A percentile compares a stretch with the other conserved stretches of the same genome.
Conservation (phyloP, 2,329 filamentous ascomycete species). For the Calonectria hawksworthii region DNA sequence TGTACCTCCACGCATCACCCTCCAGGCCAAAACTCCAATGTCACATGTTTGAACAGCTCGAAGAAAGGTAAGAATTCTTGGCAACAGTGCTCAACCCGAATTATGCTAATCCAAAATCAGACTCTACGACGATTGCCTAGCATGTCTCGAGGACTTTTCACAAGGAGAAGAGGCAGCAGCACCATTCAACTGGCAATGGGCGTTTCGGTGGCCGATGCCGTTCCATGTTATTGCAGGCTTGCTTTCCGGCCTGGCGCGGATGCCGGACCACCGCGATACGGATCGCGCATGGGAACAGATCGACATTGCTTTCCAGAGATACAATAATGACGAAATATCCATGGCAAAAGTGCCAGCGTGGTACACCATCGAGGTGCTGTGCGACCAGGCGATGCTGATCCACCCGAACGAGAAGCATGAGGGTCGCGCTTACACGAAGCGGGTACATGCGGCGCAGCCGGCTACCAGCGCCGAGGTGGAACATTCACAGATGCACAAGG, state of each 20-base stretch:
- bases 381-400: constrained; percentile 31
- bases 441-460: constrained; percentile 19
- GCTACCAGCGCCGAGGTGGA: not conserved
- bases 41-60: constrained; percentile 31
- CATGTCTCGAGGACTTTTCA: constrained; percentile 33
- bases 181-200: constrained; percentile 34
- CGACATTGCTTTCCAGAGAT: constrained; percentile 31
- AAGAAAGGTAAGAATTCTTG: constrained; percentile 24
- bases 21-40: constrained; percentile 27
- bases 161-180: constrained; percentile 29
- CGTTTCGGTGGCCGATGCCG: constrained; percentile 36
- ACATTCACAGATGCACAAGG: constrained; percentile 14
- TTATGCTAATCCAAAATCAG: constrained; percentile 2
- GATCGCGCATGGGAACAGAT: constrained; percentile 35
- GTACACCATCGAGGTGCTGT: constrained; percentile 31
- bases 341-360: constrained; percentile 34
- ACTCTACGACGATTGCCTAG: constrained; percentile 33
- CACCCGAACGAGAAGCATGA: constrained; percentile 27
- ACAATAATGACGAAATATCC: constrained; percentile 34
- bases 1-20: constrained; percentile 30
- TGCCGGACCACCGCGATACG: constrained; percentile 30
- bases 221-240: constrained; percentile 31
- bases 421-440: constrained; percentile 26
- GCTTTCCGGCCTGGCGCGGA: constrained; percentile 25
- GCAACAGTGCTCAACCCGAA: not conserved